Evolutionary conservation across 371 early-diverging fungal genomes (phyloP), one percentile per base, ranked within the genome.

Genomic region (Gilbertella persicaria): DNA sequence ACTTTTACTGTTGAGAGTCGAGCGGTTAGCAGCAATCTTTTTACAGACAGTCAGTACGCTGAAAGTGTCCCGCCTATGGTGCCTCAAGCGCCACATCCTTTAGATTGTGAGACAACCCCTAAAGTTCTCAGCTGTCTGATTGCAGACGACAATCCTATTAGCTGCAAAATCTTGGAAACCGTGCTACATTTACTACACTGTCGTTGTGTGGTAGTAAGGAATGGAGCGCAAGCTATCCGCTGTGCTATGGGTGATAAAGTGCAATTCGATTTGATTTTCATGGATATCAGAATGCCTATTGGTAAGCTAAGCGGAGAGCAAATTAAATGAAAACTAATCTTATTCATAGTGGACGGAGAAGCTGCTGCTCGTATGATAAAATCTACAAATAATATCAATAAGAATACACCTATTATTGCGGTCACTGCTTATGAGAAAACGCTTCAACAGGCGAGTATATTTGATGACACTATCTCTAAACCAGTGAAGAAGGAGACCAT

Each of bases 211-310:
- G 79, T 89, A 40, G 92, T 92, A 25, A 79, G 87, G 23, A 95
- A 93, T 49, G 97, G 96, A 7, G 94, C 92, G 4, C 95, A 94
- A 62, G 94, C 93, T 0, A 82, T 95, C 53, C 87, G 92, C 30
- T 86, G 84, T 50, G 92, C 92, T 1, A 89, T 95, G 87, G 92
- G 92, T 0, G 85, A 88, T 44, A 60, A 60, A 45, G 86, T 92
- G 20, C 85, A 81, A 58, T 97, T 91, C 73, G 94, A 94, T 54
- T 78, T 94, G 21, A 93, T 97, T 28, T 93, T 97, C 53, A 90
- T 94, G 90, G 94, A 93, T 55, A 87, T 92, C n/a, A 77, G 87
- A 8, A 93, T 95, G 93, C 95, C 95, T 1, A 89, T 93, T 38
- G 80, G 90, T 91, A 84, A 79, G 86, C 80, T n/a, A 23, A 17